Evolutionary conservation across 352 stramenopile genomes (phyloP), one percentile per base, ranked within the genome.

Genomic region (Globisporangium viniferum): DNA sequence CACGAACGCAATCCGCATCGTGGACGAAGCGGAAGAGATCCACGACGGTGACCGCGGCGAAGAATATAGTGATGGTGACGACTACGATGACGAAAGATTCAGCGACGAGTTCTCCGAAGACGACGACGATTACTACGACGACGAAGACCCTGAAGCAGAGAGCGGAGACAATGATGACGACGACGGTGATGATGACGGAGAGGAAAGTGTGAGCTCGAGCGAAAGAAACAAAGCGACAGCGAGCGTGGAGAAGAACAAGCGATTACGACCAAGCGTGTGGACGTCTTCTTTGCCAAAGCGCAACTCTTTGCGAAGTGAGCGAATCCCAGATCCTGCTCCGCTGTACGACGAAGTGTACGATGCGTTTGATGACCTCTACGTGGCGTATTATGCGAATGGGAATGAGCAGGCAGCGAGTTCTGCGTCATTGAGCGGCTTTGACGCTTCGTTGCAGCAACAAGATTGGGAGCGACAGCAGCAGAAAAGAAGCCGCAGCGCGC

Each of bases 281-380:
- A 22, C 39, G 22, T 68, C 53, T 14, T 58, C 54, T 20, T 24
- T 68, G 22, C 31, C 46, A 18, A 67, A 67, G 24, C 59, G 67
- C 67, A 72, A 72, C 41, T 72, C 60, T 29, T 36, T 72, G 31
- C 67, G 67, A 35, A 72, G 67, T 35, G 67, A 72, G 41, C 24
- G 53, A 35, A 62, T 73, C 22, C 62, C 62, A n/a, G 68, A 73
- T 27, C 55, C 64, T 2, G 56, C 61, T 3, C 57, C 67, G 7
- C 66, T 51, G 22, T 91, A 84, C 33, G 82, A 89, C 41, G 73
- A 83, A 51, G 75, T 91, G 15, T 91, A 78, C 44, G 70, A 73
- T n/a, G 68, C 81, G 2, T 89, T 91, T 36, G 72, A 82, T 18
- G 80, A 91, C 54, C 68, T 91, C 44, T 89, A 91, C 65, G 29